Conservation (phyloP, 2,329 filamentous ascomycete genomes). For the Monosporascus sp. region DNA sequence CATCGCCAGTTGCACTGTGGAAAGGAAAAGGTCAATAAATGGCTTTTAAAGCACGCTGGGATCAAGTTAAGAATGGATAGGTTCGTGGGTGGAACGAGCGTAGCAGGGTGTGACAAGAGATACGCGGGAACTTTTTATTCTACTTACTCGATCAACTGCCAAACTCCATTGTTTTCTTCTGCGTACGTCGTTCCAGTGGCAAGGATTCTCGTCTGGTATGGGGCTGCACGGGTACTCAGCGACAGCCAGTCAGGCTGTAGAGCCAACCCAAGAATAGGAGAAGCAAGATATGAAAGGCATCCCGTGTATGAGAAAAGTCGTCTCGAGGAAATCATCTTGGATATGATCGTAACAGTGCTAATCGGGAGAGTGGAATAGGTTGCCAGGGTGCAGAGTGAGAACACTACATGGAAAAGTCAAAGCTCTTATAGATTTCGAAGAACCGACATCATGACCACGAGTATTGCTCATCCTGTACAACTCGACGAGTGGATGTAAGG, state of each 20-base stretch:
- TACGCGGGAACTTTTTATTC: background rate
- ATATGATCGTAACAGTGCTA: background rate
- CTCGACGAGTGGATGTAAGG: background rate
- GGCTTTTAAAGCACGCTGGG: background rate
- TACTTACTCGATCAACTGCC: background rate
- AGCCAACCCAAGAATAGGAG: background rate
- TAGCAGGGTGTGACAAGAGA: no score
- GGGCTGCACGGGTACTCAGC: background rate
- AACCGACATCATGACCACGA: background rate
- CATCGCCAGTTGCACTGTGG: background rate
- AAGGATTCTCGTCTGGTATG: background rate
- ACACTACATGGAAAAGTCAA: background rate
- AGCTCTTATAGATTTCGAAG: background rate
- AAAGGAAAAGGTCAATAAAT: background rate
- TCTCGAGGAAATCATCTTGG: background rate
- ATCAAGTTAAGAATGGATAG: background rate
- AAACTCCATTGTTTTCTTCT: background rate
- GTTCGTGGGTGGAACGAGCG: background rate
- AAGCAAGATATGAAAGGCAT: background rate
- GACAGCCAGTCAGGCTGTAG: background rate
- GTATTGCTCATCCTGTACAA: background rate
- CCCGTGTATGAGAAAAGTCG: background rate
- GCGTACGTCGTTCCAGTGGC: background rate
- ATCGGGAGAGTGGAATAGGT: background rate
- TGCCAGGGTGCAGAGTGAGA: background rate